Percentiles rank a stretch among this genome's conserved stretches.
Evolutionary conservation across 176 grass and related monocot genomes (phyloP).

Genomic region (Musa itinerans): DNA sequence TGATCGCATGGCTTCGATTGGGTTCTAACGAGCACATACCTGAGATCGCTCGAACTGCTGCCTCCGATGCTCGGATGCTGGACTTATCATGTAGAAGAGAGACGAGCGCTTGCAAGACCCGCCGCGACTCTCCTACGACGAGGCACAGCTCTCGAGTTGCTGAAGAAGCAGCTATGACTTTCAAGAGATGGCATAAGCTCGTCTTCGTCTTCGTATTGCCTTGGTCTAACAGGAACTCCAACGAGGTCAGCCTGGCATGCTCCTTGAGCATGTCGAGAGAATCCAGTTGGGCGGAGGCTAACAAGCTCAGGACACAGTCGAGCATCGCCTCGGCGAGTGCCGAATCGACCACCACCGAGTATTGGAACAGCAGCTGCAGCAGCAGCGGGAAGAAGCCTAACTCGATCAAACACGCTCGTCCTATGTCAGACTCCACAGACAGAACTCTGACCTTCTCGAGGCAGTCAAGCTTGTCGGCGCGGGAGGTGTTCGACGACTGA

Average conservation of each 20-base stretch:
- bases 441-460: constrained; percentile 42
- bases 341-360: not conserved
- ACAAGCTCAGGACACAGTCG: constrained; percentile 55
- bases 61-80: constrained; percentile 25
- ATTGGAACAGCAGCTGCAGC: constrained; percentile 52
- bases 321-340: constrained; percentile 39
- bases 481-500: constrained; percentile 16
- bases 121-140: constrained; percentile 33
- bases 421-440: constrained; percentile 66
- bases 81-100: constrained; percentile 31
- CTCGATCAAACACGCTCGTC: constrained; percentile 64
- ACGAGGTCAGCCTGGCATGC: constrained; percentile 38
- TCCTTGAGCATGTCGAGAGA: constrained; percentile 60
- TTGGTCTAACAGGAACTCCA: constrained; percentile 38
- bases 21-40: constrained; percentile 38
- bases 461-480: constrained; percentile 24
- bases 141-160: constrained; percentile 41
- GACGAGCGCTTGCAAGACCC: constrained; percentile 46
- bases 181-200: constrained; percentile 54
- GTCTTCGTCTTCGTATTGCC: constrained; percentile 35
- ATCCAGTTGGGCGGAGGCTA: constrained; percentile 36
- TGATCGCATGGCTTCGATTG: constrained; percentile 39
- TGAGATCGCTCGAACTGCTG: constrained; percentile 43
- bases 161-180: constrained; percentile 39
- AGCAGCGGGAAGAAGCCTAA: constrained; percentile 58